phyloP scores from a whole-genome alignment of 2,329 filamentous ascomycete genomes.

The Sclerotinia borealis region DNA sequence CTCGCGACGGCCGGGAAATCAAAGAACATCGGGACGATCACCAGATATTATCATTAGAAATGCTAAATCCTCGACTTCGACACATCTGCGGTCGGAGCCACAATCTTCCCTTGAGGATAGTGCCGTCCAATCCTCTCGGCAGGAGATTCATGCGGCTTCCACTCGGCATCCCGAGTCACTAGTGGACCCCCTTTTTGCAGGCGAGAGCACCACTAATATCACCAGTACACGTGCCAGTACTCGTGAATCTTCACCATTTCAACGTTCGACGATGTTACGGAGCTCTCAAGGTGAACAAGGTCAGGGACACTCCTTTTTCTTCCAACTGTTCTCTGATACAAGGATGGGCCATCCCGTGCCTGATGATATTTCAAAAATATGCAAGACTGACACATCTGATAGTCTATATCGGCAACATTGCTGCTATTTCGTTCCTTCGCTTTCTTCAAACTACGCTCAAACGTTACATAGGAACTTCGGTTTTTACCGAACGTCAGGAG shows the following conservation, averaged over 20 bases:
- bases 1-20: not conserved
- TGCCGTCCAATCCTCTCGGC: not conserved
- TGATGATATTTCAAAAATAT: not conserved
- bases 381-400: constrained; percentile 3
- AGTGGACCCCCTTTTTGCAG: not conserved
- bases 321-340: not conserved
- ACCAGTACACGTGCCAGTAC: not conserved
- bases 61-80: not conserved
- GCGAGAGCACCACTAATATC: not conserved
- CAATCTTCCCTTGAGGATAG: not conserved
- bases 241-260: not conserved
- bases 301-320: not conserved
- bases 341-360: not conserved
- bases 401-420: constrained; percentile 18
- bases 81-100: not conserved
- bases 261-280: not conserved
- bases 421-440: constrained; percentile 16
- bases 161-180: not conserved
- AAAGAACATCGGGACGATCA: not conserved
- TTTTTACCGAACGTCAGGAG: constrained; percentile 12
- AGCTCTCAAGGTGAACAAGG: constrained; percentile 6
- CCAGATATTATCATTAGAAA: not conserved
- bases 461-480: constrained; percentile 15
- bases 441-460: constrained; percentile 14
- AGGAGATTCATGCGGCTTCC: not conserved